Base-by-base conservation (phyloP, 352 stramenopile species). In the Globisporangium paroecandrum region DNA sequence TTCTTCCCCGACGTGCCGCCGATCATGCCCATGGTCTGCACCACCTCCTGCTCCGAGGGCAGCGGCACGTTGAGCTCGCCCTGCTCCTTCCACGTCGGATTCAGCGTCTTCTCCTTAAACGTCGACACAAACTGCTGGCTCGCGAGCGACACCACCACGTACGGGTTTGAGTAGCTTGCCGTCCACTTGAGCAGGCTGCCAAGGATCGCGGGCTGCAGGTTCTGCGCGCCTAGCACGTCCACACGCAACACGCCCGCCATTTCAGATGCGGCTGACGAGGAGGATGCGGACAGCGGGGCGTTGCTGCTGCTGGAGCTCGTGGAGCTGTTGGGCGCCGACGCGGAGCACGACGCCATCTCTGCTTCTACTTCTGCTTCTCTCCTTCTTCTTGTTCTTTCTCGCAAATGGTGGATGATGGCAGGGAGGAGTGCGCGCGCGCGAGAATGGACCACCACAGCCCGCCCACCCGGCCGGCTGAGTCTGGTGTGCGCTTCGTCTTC, bases 141-240 rank as follows among this genome's bases (percentile, higher is more conserved):
- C 53, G 78, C 73, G 32, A 91, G 73, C 27, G 74, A 82, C n/a
- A 89, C 64, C 32, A 85, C 81, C 1, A 83, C 77, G 64, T 85
- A 91, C 58, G 83, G 79, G 58, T 89, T 91, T 18, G 83, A 81
- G 69, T 85, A 89, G 59, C 75, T 89, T 2, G 83, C 72, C 9
- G 81, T 88, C 83, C 83, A 91, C 34, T 86, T 89, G 66, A 91
- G 70, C 56, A 91, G 47, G 59, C 77, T 89, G 27, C 83, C 83
- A 2, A 89, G 59, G 54, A 91, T 78, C n/a, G 83, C 83, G 1
- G 81, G 77, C 34, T 74, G 72, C 27, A 91, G 65, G 49, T 87
- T 89, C 18, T 81, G 78, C n/a, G 83, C 83, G 24, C 75, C 70
- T 2, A 89, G 58, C 43, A 89, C 70, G 54, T 91, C 83, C 10